These are phyloP conservation scores for Pythium biforme DNA, from an alignment of 352 stramenopile genomes.

Conservation along the genomic window DNA sequence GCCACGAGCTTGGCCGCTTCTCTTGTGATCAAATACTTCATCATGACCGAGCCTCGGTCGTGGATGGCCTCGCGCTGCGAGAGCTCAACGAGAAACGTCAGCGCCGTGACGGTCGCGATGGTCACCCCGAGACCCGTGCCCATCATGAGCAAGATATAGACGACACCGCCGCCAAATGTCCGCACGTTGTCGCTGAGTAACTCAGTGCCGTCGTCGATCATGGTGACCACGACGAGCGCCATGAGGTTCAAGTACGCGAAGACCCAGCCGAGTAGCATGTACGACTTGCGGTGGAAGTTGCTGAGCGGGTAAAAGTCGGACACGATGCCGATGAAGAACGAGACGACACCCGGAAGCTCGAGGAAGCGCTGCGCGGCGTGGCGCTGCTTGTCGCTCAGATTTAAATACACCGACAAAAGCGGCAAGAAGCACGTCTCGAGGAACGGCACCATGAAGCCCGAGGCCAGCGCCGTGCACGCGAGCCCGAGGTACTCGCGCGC, in stretches of 20 bases:
- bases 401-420: constrained; percentile 58
- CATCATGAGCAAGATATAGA: constrained; percentile 80
- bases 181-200: constrained; percentile 41
- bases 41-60: constrained; percentile 56
- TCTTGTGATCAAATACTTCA: constrained; percentile 68
- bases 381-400: constrained; percentile 43
- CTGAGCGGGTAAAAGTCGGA: constrained; percentile 80
- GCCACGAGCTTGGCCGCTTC: constrained; percentile 42
- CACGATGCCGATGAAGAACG: constrained; percentile 75
- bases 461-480: constrained; percentile 48
- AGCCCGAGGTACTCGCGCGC: constrained; percentile 62
- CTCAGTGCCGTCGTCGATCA: constrained; percentile 48
- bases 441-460: constrained; percentile 70
- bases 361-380: constrained; percentile 54
- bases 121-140: constrained; percentile 59
- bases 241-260: constrained; percentile 70
- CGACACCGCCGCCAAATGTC: constrained; percentile 51
- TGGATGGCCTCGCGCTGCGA: constrained; percentile 79
- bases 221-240: constrained; percentile 56
- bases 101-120: constrained; percentile 52
- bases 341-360: constrained; percentile 51
- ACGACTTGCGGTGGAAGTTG: constrained; percentile 74
- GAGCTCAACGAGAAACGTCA: constrained; percentile 70
- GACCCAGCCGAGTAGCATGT: constrained; percentile 74
- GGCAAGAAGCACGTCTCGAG: constrained; percentile 61